Evolutionary conservation across 2,329 filamentous ascomycete genomes (phyloP).

Genomic region (Alternaria conjuncta): DNA sequence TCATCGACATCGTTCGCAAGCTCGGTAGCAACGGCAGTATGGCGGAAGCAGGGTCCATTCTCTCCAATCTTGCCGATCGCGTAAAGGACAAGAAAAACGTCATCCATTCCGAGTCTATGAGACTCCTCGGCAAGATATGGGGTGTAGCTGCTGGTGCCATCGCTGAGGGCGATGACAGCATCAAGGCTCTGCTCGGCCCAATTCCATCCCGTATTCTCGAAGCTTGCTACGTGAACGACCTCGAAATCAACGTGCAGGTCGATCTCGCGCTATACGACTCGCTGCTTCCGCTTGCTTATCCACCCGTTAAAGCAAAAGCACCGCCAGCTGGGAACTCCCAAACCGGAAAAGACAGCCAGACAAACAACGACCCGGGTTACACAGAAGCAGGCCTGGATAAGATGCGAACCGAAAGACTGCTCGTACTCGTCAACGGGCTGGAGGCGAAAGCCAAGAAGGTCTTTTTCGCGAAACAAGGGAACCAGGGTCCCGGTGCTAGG

Average conservation of each 20-base stretch:
- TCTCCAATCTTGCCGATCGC: conserved; percentile 83
- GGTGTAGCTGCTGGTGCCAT: conserved; percentile 91
- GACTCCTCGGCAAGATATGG: conserved; percentile 84
- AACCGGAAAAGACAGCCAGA: conserved; percentile 64
- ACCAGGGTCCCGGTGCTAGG: conserved; percentile 76
- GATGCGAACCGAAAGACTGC: conserved; percentile 81
- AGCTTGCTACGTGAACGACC: conserved; percentile 87
- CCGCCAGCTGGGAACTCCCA: conserved; percentile 63
- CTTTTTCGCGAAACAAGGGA: conserved; percentile 83
- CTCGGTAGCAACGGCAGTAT: conserved; percentile 79
- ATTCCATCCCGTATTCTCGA: conserved; percentile 87
- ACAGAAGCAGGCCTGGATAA: conserved; percentile 69
- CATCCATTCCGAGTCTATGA: conserved; percentile 87
- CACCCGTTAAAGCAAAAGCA: conserved; percentile 67
- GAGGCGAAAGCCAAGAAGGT: conserved; percentile 81
- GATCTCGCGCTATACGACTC: conserved; percentile 87
- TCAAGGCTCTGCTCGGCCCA: conserved; percentile 75
- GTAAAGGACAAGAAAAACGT: conserved; percentile 83
- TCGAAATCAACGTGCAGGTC: conserved; percentile 81
- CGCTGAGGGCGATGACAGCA: conserved; percentile 77
- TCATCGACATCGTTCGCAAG: conserved; percentile 81
- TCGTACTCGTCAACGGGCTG: conserved; percentile 80
- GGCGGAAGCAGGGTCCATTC: conserved; percentile 75
- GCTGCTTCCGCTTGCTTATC: conserved; percentile 87
- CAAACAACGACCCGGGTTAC: conserved; percentile 52